These are phyloP conservation scores for Grigorovia jiainica DNA, from an alignment of 805 yeast genomes.

Conservation along the genomic window DNA sequence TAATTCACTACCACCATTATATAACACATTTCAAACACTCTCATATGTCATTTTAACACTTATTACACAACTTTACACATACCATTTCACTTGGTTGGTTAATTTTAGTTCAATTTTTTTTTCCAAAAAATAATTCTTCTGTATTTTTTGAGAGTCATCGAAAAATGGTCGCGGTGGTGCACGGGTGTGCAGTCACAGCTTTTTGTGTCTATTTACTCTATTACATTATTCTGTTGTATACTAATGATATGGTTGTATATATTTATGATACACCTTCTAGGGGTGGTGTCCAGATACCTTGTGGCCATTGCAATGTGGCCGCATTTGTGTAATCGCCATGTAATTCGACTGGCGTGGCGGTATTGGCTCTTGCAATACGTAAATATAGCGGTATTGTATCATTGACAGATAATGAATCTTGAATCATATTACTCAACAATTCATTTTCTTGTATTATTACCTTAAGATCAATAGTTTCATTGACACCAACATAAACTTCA, in stretches of 20 bases:
- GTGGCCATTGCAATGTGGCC: slow-evolving; percentile 50
- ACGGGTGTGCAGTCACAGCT: too few relatives aligned
- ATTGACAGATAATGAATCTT: slow-evolving; percentile 26
- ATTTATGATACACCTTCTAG: slow-evolving; percentile 43
- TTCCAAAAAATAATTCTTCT: neutral
- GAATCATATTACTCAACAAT: slow-evolving; percentile 23
- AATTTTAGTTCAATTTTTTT: neutral
- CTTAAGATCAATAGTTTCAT: slow-evolving; percentile 36
- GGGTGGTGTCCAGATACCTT: slow-evolving; percentile 44
- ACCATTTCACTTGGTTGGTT: neutral
- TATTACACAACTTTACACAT: neutral
- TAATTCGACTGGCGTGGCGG: slow-evolving; percentile 29
- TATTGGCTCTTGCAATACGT: slow-evolving; percentile 45
- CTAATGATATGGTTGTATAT: too few relatives aligned
- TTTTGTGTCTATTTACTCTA: too few relatives aligned
- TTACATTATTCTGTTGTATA: too few relatives aligned
- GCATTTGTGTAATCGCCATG: slow-evolving; percentile 62
- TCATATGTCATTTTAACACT: neutral
- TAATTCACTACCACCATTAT: too few relatives aligned
- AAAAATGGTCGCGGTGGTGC: neutral
- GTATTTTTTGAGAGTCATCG: neutral
- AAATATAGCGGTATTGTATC: slow-evolving; percentile 33
- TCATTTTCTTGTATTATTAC: slow-evolving; percentile 27
- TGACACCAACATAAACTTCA: slow-evolving; percentile 57
- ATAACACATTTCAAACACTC: too few relatives aligned